A percentile compares a stretch with the other conserved stretches of the same genome.
phyloP scores from a whole-genome alignment of 129 eudicot species.

The Escallonia rubra region DNA sequence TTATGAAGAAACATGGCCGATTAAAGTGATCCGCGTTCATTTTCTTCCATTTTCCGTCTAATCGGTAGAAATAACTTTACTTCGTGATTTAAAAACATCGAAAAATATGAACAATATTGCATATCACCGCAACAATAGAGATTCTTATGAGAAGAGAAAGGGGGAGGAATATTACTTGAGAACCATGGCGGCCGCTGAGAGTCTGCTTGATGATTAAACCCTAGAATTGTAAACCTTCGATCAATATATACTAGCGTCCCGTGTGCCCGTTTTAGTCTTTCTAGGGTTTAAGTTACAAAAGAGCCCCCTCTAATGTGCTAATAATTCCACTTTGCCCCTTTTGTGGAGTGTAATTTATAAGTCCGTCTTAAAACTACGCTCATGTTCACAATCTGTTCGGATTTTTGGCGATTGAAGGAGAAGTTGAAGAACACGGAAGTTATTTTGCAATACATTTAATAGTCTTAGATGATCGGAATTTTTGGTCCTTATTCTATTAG shows the following conservation, averaged over 20 bases:
- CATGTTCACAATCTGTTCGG: too few relatives aligned
- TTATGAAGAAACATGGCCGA: neutral
- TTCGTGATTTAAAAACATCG: neutral
- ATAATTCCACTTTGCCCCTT: too few relatives aligned
- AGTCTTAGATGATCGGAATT: too few relatives aligned
- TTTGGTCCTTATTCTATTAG: too few relatives aligned
- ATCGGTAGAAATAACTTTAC: neutral
- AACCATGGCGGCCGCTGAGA: constrained; percentile 52
- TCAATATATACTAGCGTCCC: constrained; percentile 10
- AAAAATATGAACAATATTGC: neutral
- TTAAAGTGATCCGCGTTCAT: neutral
- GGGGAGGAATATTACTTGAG: constrained; percentile 37
- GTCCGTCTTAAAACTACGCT: too few relatives aligned
- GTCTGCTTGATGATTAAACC: constrained; percentile 21
- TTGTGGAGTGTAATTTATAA: too few relatives aligned
- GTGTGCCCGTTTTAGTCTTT: neutral
- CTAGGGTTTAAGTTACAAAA: too few relatives aligned
- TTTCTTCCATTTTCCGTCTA: constrained; percentile 2
- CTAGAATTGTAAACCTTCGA: neutral
- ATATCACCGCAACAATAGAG: too few relatives aligned
- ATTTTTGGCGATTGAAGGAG: too few relatives aligned
- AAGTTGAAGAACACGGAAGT: too few relatives aligned
- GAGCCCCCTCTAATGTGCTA: too few relatives aligned
- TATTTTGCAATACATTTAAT: too few relatives aligned
- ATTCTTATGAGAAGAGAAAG: neutral